Conservation (phyloP, 106 monocot species). For the Vanilla planifolia region DNA sequence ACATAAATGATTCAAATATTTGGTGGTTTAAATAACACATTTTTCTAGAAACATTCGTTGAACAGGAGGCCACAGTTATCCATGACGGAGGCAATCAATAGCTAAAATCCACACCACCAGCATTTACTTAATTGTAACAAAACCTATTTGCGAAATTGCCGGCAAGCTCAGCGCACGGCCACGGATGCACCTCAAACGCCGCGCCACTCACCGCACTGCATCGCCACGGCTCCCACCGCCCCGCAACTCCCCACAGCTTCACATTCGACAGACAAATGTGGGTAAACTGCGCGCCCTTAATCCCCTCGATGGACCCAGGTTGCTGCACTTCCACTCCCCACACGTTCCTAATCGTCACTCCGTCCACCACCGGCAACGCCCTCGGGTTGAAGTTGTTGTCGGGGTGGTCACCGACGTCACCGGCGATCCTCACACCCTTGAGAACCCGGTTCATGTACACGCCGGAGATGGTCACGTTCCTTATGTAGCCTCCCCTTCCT, state of each 20-base stretch:
- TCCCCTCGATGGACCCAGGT: constrained; percentile 28
- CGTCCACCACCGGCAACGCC: constrained; percentile 27
- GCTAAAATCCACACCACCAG: too few relatives aligned
- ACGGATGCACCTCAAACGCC: constrained; percentile 22
- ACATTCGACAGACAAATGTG: constrained; percentile 31
- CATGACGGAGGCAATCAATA: too few relatives aligned
- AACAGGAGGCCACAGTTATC: too few relatives aligned
- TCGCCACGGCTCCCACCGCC: constrained; percentile 12
- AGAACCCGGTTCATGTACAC: constrained; percentile 25
- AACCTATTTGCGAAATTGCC: too few relatives aligned
- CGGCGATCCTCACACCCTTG: constrained; percentile 21
- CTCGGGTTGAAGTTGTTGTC: constrained; percentile 23
- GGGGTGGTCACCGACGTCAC: constrained; percentile 33
- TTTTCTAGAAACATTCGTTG: too few relatives aligned
- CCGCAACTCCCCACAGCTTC: constrained; percentile 9
- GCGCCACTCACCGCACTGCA: constrained; percentile 29
- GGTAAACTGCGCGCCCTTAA: constrained; percentile 29
- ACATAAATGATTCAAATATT: too few relatives aligned
- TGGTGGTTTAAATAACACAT: too few relatives aligned
- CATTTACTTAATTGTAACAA: too few relatives aligned
- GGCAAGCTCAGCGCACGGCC: constrained; percentile 19
- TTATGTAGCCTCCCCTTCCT: constrained; percentile 29
- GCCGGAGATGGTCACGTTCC: constrained; percentile 27
- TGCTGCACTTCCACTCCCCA: constrained; percentile 27
- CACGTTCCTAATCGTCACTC: constrained; percentile 24